phyloP scores from a whole-genome alignment of 495 filamentous ascomycete genomes.

The Pseudoneurospora amorphoporcata region DNA sequence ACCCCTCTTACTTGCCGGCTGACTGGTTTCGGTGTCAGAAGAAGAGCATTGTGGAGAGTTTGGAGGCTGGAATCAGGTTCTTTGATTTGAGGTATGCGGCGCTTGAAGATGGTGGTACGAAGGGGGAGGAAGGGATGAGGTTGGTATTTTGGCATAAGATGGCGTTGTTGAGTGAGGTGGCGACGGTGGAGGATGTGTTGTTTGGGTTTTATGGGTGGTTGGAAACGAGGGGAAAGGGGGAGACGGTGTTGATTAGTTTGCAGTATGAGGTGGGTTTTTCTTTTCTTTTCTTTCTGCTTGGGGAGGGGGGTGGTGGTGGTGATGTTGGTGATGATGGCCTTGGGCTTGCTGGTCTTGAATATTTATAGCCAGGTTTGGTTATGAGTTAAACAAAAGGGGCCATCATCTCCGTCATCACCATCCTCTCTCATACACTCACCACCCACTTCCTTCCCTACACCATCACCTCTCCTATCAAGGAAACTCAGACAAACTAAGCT shows the following conservation, averaged over 20 bases:
- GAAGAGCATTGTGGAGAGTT: constrained; percentile 22
- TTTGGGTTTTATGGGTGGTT: constrained; percentile 47
- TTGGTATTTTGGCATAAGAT: constrained; percentile 42
- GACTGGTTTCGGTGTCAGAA: constrained; percentile 35
- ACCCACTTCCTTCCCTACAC: background rate
- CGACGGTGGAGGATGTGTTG: constrained; percentile 37
- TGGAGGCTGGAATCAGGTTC: constrained; percentile 39
- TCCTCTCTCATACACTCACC: background rate
- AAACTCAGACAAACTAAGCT: background rate
- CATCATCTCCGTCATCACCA: background rate
- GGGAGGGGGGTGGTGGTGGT: no score
- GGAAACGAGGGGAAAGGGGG: constrained; percentile 47
- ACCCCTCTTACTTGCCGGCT: constrained; percentile 20
- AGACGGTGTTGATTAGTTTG: constrained; percentile 69
- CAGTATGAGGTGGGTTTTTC: constrained; percentile 50
- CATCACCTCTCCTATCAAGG: background rate
- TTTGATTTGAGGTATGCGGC: constrained; percentile 41
- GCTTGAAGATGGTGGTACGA: constrained; percentile 19
- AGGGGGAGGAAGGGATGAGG: constrained; percentile 14
- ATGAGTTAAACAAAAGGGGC: background rate
- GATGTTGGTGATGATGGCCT: no score
- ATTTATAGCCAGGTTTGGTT: background rate
- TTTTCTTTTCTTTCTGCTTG: background rate
- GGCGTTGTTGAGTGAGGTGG: constrained; percentile 34
- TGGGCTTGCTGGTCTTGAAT: no score